These are phyloP conservation scores for Phytophthora agathidicida DNA, from an alignment of 352 stramenopile species.

Conservation along the genomic window DNA sequence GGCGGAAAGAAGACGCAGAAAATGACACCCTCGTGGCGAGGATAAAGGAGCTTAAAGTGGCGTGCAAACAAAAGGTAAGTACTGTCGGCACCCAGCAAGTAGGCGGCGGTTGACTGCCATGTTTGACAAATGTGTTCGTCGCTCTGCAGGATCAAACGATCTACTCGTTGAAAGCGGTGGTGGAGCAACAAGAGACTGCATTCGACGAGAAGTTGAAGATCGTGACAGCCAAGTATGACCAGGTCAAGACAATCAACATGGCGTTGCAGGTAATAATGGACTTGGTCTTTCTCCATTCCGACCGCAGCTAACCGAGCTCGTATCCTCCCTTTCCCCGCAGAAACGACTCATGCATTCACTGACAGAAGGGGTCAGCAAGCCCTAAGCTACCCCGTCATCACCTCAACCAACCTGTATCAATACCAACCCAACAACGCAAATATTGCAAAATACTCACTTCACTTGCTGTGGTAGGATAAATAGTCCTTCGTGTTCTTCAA, in stretches of 20 bases:
- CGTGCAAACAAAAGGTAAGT: conserved; percentile 76
- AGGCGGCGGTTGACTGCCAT: neutral
- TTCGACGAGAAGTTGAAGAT: conserved; percentile 79
- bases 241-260: conserved; percentile 84
- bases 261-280: conserved; percentile 62
- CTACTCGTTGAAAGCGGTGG: conserved; percentile 60
- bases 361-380: conserved; percentile 41
- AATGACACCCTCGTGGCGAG: conserved; percentile 31
- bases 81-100: neutral
- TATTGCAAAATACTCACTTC: conserved; percentile 1
- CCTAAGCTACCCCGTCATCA: conserved; percentile 15
- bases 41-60: conserved; percentile 74
- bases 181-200: conserved; percentile 71
- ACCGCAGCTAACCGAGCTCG: neutral
- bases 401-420: conserved; percentile 9
- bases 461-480: conserved; percentile 33
- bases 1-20: conserved; percentile 22
- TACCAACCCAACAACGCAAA: conserved; percentile 8
- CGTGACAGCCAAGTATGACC: conserved; percentile 73
- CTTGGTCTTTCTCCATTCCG: neutral
- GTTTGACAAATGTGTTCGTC: neutral
- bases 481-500: conserved; percentile 39
- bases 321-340: conserved; percentile 24
- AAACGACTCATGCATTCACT: conserved; percentile 61
- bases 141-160: conserved; percentile 65